These are phyloP conservation scores for Sequoia sempervirens DNA, from an alignment of 75 land plant genomes.

Conservation along the genomic window DNA sequence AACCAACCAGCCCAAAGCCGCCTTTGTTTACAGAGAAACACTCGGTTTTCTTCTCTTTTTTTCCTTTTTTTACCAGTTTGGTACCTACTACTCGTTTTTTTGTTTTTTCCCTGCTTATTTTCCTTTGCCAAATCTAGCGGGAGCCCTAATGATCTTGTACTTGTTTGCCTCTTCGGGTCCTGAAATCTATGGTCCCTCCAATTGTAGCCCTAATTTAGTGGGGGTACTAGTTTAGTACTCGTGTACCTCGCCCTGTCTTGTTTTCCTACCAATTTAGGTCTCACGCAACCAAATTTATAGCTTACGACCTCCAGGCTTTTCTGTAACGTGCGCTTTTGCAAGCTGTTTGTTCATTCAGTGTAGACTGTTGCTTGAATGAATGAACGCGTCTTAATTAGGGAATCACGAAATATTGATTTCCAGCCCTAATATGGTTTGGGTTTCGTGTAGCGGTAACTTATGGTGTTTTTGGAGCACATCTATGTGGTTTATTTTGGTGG, in stretches of 20 bases:
- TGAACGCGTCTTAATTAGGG: too few species aligned
- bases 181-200: neutral
- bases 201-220: neutral
- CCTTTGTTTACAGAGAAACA: neutral
- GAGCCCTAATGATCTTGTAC: neutral
- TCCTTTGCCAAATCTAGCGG: slow-evolving; percentile 3
- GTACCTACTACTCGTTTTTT: neutral
- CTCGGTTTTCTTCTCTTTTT: neutral
- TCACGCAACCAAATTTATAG: neutral
- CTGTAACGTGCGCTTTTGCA: neutral
- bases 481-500: neutral
- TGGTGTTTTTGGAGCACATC: neutral
- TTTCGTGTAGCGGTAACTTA: too few species aligned
- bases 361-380: too few species aligned
- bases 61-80: neutral
- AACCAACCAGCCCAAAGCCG: neutral
- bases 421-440: too few species aligned
- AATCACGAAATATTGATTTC: too few species aligned
- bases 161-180: neutral
- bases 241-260: neutral
- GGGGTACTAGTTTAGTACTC: neutral
- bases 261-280: neutral
- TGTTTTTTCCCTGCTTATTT: neutral
- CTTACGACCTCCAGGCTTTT: neutral
- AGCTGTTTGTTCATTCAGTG: neutral